A percentile compares a stretch with the other conserved stretches of the same genome.
Evolutionary conservation across 2,329 filamentous ascomycete species (phyloP).

Genomic region (Tolypocladium album): DNA sequence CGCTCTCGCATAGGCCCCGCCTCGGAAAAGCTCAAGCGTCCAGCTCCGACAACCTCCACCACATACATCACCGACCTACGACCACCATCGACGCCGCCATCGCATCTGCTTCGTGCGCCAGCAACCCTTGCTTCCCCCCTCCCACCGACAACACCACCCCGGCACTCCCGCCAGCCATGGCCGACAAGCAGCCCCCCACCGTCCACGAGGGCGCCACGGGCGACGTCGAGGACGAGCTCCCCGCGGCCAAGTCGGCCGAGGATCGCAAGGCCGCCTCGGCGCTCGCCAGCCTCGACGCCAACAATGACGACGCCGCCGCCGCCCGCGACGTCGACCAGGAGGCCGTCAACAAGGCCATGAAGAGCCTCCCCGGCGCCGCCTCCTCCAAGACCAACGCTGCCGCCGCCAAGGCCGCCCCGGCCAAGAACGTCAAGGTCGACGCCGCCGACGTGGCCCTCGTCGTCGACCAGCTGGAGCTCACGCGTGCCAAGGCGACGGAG

Average conservation of each 20-base stretch:
- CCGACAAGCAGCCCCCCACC: constrained; percentile 46
- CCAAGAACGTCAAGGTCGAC: constrained; percentile 64
- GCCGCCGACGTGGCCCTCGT: constrained; percentile 58
- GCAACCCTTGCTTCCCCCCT: background rate
- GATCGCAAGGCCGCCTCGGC: constrained; percentile 69
- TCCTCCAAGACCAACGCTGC: constrained; percentile 16
- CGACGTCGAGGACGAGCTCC: constrained; percentile 47
- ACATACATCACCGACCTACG: background rate
- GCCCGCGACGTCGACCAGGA: constrained; percentile 55
- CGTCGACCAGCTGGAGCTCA: constrained; percentile 62
- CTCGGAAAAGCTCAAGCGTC: background rate
- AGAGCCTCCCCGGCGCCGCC: constrained; percentile 36
- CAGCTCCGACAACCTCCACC: background rate
- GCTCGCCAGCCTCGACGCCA: constrained; percentile 56
- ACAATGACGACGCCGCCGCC: constrained; percentile 33
- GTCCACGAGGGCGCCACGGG: constrained; percentile 51
- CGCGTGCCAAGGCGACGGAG: constrained; percentile 64
- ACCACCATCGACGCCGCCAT: background rate
- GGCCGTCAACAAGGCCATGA: constrained; percentile 62
- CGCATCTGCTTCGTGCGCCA: background rate
- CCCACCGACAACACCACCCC: background rate
- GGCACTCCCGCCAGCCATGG: constrained; percentile 31
- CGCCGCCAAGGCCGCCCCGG: constrained; percentile 17
- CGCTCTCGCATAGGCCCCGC: background rate
- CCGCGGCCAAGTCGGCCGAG: constrained; percentile 53